Base-by-base conservation (phyloP, 2,329 filamentous ascomycete species). In the Tolypocladium ovalisporum region DNA sequence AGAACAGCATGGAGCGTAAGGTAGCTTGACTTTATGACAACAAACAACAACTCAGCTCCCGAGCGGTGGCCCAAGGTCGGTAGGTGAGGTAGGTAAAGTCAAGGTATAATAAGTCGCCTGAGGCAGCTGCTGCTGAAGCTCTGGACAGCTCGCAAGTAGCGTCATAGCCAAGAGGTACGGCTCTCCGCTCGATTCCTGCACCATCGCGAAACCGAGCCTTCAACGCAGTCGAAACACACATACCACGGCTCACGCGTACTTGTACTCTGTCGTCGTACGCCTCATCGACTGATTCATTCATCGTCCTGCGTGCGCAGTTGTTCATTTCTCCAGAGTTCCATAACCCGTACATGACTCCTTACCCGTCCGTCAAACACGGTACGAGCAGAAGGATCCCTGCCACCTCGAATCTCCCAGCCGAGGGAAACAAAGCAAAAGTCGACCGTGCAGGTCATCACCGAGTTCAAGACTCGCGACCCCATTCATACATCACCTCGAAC, bases 351-450 rank as follows among this genome's bases (percentile, higher is more conserved):
- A 49, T 34, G 17, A 19, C 47, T 51, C 47, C 27, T 51, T 32
- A n/a, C 27, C 27, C 27, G 17, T n/a, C 47, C 6, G 47, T 34
- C 47, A 34, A 51, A 51, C 54, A 24, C 40, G 54, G 40, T 37
- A 55, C 44, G 29, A 24, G 40, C 19, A 13, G 27, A 4, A 40
- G n/a, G 7, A 39, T 24, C 32, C 40, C 54, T 44, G 39, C 54
- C 44, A 35, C 42, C 40, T 49, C 34, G 54, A 55, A 55, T 47
- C 37, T 55, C 44, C 39, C 54, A 47, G 54, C 54, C 54, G 54
- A 55, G 40, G 44, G 40, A 27, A 27, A 55, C 53, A 55, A 49
- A 55, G 35, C 35, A 40, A 39, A 54, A 39, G n/a, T n/a, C n/a
- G n/a, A n/a, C n/a, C n/a, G n/a, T 39, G 52, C 52, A 52, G 35